Percentiles rank a stretch among this genome's conserved stretches.
These are phyloP conservation scores for Talaromyces sp. DNA, from an alignment of 2,329 filamentous ascomycete genomes.

Conservation along the genomic window DNA sequence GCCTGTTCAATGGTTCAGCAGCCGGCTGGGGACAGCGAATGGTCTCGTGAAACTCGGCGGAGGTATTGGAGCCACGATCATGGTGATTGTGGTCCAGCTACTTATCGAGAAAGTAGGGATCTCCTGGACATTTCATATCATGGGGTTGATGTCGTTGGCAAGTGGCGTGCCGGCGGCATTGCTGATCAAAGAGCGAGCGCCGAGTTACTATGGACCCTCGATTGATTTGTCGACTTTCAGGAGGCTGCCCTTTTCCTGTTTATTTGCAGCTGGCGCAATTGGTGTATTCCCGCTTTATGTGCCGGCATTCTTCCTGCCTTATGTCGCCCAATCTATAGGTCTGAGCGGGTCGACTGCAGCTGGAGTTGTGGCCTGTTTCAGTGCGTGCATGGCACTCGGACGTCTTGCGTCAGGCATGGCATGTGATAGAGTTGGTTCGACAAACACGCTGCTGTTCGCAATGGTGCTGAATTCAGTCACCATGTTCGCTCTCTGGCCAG, in stretches of 20 bases:
- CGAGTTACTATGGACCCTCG: neutral
- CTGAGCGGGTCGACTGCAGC: neutral
- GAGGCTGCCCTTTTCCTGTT: neutral
- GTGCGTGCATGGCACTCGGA: neutral
- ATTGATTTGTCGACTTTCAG: conserved; percentile 1
- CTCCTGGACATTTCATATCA: neutral
- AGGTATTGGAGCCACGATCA: neutral
- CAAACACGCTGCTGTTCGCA: neutral
- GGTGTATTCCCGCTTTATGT: neutral
- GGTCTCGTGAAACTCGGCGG: neutral
- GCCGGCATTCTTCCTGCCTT: neutral
- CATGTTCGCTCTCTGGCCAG: neutral
- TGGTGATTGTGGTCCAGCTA: neutral
- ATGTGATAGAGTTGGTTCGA: neutral
- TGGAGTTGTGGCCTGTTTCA: neutral
- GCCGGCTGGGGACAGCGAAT: conserved; percentile 1
- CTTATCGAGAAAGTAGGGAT: neutral
- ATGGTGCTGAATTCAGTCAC: neutral
- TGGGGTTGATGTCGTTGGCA: neutral
- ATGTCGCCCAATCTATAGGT: neutral
- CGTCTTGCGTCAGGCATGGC: neutral
- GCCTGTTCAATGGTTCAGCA: neutral
- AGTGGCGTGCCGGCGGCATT: neutral
- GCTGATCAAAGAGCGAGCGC: neutral
- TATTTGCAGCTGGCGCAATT: neutral